phyloP scores from a whole-genome alignment of 2,329 filamentous ascomycete genomes.

The Venturia carpophila region DNA sequence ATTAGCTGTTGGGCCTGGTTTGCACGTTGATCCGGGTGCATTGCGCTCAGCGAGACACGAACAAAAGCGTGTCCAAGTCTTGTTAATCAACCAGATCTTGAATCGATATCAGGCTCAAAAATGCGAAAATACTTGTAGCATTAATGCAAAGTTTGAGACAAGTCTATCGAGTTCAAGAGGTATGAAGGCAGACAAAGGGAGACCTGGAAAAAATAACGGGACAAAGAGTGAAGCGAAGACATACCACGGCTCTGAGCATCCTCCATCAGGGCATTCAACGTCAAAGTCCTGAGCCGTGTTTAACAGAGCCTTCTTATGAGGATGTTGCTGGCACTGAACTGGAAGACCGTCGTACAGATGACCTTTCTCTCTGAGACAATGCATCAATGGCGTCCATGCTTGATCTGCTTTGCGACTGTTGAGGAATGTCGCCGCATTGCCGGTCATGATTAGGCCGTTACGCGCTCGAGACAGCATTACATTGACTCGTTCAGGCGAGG shows the following conservation, averaged over 20 bases:
- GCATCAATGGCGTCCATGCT: constrained; percentile 53
- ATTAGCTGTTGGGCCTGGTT: background rate
- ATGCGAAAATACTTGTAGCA: background rate
- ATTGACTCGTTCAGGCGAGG: constrained; percentile 57
- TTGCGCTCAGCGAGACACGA: too few relatives aligned
- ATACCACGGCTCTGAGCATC: constrained; percentile 57
- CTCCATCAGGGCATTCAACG: constrained; percentile 57
- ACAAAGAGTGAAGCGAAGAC: constrained; percentile 21
- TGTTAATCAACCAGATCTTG: background rate
- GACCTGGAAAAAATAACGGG: background rate
- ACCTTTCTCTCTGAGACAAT: constrained; percentile 43
- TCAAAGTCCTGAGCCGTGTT: constrained; percentile 51
- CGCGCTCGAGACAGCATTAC: constrained; percentile 62
- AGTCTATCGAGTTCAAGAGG: background rate
- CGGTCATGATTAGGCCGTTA: constrained; percentile 59
- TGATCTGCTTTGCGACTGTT: constrained; percentile 48
- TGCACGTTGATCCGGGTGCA: too few relatives aligned
- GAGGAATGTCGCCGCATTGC: constrained; percentile 61
- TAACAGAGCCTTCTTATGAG: constrained; percentile 41
- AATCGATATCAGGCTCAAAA: background rate
- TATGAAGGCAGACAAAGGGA: background rate
- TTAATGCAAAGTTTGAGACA: background rate
- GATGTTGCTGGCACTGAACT: constrained; percentile 54
- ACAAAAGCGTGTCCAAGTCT: too few relatives aligned
- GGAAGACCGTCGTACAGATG: constrained; percentile 55